Evolutionary conservation across 495 filamentous ascomycete genomes (phyloP).

Genomic region (Lophiotrema nucula): DNA sequence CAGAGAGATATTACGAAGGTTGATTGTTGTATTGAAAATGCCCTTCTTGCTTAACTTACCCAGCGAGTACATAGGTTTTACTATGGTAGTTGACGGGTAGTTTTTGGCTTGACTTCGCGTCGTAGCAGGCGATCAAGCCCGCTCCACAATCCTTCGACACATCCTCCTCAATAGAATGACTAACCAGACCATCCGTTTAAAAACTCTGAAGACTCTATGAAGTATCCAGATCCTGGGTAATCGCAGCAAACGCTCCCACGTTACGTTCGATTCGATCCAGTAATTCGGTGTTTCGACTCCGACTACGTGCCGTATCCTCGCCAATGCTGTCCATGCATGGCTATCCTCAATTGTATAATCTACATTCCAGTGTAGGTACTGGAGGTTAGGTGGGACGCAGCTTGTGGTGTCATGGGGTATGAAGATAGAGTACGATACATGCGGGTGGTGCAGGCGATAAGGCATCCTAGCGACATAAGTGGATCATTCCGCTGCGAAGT

Average conservation of each 20-base stretch:
- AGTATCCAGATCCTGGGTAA: not conserved
- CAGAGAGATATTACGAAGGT: no score
- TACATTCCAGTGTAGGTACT: not conserved
- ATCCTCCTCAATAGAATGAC: not conserved
- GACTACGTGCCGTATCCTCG: not conserved
- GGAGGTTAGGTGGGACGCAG: not conserved
- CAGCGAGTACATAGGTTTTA: not conserved
- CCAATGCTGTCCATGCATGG: not conserved
- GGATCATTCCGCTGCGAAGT: not conserved
- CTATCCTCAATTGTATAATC: not conserved
- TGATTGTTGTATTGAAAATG: no score
- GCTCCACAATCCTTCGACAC: not conserved
- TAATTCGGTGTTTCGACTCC: not conserved
- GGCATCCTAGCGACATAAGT: not conserved
- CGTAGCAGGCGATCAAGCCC: not conserved
- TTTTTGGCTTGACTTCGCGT: not conserved
- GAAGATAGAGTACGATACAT: not conserved
- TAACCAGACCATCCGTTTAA: not conserved
- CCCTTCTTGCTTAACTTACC: no score
- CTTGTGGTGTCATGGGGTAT: not conserved
- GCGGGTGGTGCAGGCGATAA: not conserved
- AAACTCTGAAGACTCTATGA: not conserved
- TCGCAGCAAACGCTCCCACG: not conserved
- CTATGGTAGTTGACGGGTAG: not conserved
- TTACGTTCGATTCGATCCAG: not conserved